phyloP scores from a whole-genome alignment of 78 protist genomes.

The Dictyostelium intermedium region DNA sequence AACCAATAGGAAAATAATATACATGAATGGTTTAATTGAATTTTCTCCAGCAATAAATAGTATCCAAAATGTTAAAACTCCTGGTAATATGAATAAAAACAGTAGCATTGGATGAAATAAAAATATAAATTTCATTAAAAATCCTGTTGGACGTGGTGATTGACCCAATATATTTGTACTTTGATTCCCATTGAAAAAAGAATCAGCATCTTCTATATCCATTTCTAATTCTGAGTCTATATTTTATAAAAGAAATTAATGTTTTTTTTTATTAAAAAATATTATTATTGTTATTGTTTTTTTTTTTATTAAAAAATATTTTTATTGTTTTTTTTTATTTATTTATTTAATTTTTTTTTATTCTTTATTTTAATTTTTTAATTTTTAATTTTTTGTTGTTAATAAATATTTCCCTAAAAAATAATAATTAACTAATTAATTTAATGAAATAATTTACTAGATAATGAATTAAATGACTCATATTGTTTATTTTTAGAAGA shows the following conservation, averaged over 20 bases:
- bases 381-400: not conserved
- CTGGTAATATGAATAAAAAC: constrained; percentile 46
- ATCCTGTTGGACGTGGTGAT: constrained; percentile 59
- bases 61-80: constrained; percentile 55
- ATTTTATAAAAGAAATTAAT: not conserved
- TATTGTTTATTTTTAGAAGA: not conserved
- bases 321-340: no score
- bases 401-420: not conserved
- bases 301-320: not conserved
- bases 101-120: constrained; percentile 54
- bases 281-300: no score
- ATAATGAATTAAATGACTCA: not conserved
- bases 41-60: constrained; percentile 47
- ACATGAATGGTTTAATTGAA: constrained; percentile 47
- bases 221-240: not conserved
- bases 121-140: constrained; percentile 62
- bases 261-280: no score
- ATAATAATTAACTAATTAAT: not conserved
- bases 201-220: constrained; percentile 24
- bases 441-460: not conserved
- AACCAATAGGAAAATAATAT: constrained; percentile 31
- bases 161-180: not conserved
- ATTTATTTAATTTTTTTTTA: no score
- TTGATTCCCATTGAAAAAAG: not conserved
- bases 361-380: no score